Evolutionary conservation across 1,139 yeast species (phyloP).

Genomic region (Williopsis jadinii): DNA sequence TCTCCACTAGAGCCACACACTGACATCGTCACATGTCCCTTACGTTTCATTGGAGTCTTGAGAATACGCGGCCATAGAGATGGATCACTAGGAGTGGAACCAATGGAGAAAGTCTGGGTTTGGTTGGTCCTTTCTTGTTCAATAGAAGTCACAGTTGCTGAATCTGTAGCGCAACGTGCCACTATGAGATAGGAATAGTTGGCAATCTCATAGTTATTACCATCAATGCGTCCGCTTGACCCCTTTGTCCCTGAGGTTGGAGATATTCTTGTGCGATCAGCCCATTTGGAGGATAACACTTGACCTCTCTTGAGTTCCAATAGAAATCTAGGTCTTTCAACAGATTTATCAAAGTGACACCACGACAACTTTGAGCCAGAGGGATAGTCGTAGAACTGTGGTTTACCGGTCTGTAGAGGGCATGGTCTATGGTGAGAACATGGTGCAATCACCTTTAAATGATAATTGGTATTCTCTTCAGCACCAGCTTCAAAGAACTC

Average conservation of each 20-base stretch:
- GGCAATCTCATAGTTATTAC: conserved; percentile 67
- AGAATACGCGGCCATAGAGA: conserved; percentile 65
- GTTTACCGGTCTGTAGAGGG: conserved; percentile 77
- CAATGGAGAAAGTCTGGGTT: conserved; percentile 11
- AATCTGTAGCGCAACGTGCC: conserved; percentile 42
- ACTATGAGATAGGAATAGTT: conserved; percentile 72
- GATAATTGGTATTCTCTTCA: conserved; percentile 34
- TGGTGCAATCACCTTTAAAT: conserved; percentile 71
- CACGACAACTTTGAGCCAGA: conserved; percentile 58
- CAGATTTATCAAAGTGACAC: conserved; percentile 70
- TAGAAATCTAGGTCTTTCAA: conserved; percentile 70
- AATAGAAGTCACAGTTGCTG: conserved; percentile 22
- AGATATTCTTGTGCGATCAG: conserved; percentile 22
- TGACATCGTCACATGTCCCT: conserved; percentile 76
- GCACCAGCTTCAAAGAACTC: conserved; percentile 37
- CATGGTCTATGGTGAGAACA: conserved; percentile 86
- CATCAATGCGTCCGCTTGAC: conserved; percentile 62
- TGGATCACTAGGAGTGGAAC: conserved; percentile 30
- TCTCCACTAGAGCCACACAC: conserved; percentile 76
- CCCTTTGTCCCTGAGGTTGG: conserved; percentile 46
- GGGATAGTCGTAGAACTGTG: conserved; percentile 54
- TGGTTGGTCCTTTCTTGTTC: conserved; percentile 19
- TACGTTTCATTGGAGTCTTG: conserved; percentile 65
- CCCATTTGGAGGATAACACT: conserved; percentile 70
- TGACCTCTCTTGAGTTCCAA: conserved; percentile 81